phyloP scores from a whole-genome alignment of 768 basidiomycete species.

The Kwoniella sp. region DNA sequence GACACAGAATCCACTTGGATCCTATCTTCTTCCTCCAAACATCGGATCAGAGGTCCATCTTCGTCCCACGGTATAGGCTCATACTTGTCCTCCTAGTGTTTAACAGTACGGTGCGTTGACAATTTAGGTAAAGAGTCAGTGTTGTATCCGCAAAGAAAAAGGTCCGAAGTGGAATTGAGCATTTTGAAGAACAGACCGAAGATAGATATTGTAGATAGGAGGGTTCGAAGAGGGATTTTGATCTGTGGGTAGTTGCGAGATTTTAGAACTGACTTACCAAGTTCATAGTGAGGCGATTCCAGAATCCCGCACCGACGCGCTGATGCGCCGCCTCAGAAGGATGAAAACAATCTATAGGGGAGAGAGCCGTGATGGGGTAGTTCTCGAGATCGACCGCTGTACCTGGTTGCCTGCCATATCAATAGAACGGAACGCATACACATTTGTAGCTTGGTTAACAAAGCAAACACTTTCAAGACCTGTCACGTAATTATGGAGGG shows the following conservation, averaged over 20 bases:
- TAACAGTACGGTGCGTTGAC: no score
- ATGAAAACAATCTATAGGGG: slow-evolving; percentile 50
- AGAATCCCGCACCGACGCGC: slow-evolving; percentile 50
- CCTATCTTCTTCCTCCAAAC: slow-evolving; percentile 45
- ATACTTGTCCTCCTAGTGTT: slow-evolving; percentile 29
- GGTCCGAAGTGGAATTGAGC: no score
- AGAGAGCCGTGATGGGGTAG: slow-evolving; percentile 46
- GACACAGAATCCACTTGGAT: slow-evolving; percentile 11
- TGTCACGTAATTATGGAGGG: no score
- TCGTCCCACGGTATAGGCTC: slow-evolving; percentile 41
- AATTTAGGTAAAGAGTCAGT: no score
- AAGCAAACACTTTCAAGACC: no score
- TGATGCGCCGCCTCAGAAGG: slow-evolving; percentile 45
- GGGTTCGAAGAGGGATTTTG: no score
- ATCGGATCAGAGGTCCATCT: slow-evolving; percentile 31
- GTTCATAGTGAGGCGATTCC: slow-evolving; percentile 44
- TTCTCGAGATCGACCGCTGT: slow-evolving; percentile 38
- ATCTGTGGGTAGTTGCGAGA: no score
- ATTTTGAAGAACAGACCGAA: no score
- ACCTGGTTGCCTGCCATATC: slow-evolving; percentile 42
- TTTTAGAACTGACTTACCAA: slow-evolving; percentile 24
- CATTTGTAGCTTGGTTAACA: no score
- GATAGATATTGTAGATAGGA: no score
- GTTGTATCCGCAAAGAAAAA: no score
- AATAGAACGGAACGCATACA: no score